Evolutionary conservation across 164 flowering plant species (phyloP), one percentile per base, ranked within the genome.

Genomic region (Vitis rupestris): DNA sequence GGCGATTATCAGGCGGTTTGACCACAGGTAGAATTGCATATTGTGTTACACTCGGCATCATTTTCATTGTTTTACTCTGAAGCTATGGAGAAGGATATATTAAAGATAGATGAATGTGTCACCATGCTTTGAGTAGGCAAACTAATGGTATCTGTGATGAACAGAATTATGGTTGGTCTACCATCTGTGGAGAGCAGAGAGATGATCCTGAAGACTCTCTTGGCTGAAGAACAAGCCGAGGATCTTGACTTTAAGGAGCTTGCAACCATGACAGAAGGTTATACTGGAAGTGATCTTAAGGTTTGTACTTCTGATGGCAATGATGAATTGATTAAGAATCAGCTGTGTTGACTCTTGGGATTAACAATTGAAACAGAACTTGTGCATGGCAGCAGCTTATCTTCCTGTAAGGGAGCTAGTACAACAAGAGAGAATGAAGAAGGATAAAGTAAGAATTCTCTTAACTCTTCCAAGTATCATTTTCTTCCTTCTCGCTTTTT

Each of bases 361-460:
- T 57, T 57, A 64, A 44, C 70, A 68, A 15, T 67, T 79, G 70
- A 49, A 69, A 77, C 98, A 96, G 98, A 96, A 89, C 72, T 79
- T 96, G 74, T 96, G 99, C 68, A 70, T 81, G 9, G 93, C 95
- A 44, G 99, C 99, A 27, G 98, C 99, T 51, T 96, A 96, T 81
- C 81, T 93, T 37, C 98, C 98, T 51, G 97, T 95, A 56, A 84
- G 98, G 73, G 99, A 93, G 80, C 78, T 95, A n/a, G 78, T 93
- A 68, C 89, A 93, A 75, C 84, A 87, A 76, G 98, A 96, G 80
- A 86, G 85, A 68, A 53, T 62, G 44, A 37, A 3, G 72, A 96
- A 93, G 75, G 94, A 89, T 69, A 61, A 74, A 88, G 99, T 94
- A 81, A 69, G 17, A 55, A 50, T 10, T 52, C 10, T 17, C 23